Percentiles rank a stretch among this genome's conserved stretches.
These are phyloP conservation scores for Fallopia convolvulus DNA, from an alignment of 148 eudicot species.

Conservation along the genomic window DNA sequence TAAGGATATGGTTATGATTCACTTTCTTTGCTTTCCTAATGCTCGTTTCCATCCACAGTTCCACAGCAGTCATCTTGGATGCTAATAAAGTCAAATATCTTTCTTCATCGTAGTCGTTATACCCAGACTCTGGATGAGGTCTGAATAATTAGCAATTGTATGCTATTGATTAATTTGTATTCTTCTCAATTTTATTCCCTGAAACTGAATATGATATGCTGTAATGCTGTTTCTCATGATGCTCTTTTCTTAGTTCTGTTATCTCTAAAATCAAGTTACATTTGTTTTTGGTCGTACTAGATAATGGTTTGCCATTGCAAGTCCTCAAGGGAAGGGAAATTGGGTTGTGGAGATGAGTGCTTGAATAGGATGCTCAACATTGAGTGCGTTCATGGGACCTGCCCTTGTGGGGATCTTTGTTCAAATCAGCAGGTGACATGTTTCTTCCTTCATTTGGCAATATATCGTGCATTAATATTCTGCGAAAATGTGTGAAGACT, in stretches of 20 bases:
- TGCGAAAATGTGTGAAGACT: background rate
- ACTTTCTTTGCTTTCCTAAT: background rate
- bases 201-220: background rate
- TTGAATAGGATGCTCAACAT: conserved; percentile 93
- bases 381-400: conserved; percentile 83
- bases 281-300: conserved; percentile 29
- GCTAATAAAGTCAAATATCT: conserved; percentile 66
- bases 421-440: conserved; percentile 77
- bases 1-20: background rate
- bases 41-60: conserved; percentile 27
- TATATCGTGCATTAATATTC: background rate
- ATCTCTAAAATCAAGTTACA: background rate
- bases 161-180: background rate
- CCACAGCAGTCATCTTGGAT: conserved; percentile 62
- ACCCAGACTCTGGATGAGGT: conserved; percentile 90
- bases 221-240: conserved; percentile 7
- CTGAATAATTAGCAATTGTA: conserved; percentile 1
- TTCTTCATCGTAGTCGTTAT: conserved; percentile 83
- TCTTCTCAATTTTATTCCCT: background rate
- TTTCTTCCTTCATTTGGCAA: conserved; percentile 1
- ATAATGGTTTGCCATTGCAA: conserved; percentile 98
- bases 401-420: conserved; percentile 92
- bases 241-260: background rate
- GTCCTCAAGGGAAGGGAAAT: conserved; percentile 52
- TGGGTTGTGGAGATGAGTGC: conserved; percentile 90